Conservation (phyloP, 352 stramenopile species). For the Pythium aquatile region DNA sequence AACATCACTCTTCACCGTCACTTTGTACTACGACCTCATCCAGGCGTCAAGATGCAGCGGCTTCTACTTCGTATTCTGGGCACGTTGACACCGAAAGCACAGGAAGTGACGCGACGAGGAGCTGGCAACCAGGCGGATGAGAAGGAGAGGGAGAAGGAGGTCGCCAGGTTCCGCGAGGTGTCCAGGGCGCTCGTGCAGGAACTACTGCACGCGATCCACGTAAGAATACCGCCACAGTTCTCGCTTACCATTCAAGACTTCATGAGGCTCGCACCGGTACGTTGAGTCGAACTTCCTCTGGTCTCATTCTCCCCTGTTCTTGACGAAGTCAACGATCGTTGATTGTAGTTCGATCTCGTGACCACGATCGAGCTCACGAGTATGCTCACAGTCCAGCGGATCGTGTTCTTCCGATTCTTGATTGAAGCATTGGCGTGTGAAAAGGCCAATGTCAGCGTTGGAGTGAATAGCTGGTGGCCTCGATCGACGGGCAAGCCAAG, state of each 20-base stretch:
- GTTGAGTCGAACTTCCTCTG: background rate
- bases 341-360: slow-evolving; percentile 36
- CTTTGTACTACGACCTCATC: slow-evolving; percentile 43
- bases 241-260: slow-evolving; percentile 20
- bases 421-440: slow-evolving; percentile 37
- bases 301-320: background rate
- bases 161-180: background rate
- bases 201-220: slow-evolving; percentile 17
- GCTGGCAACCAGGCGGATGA: slow-evolving; percentile 2
- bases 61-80: slow-evolving; percentile 38
- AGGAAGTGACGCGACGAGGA: background rate
- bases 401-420: slow-evolving; percentile 60
- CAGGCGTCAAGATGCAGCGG: slow-evolving; percentile 34
- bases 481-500: slow-evolving; percentile 7
- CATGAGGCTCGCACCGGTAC: slow-evolving; percentile 38
- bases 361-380: slow-evolving; percentile 38
- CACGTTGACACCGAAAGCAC: background rate
- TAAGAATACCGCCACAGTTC: slow-evolving; percentile 2
- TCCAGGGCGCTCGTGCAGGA: slow-evolving; percentile 4
- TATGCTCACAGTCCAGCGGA: slow-evolving; percentile 47
- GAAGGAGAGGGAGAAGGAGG: background rate
- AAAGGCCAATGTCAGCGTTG: slow-evolving; percentile 1
- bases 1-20: slow-evolving; percentile 52
- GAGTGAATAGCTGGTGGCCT: slow-evolving; percentile 16
- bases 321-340: no score